Evolutionary conservation across 129 eudicot genomes (phyloP), one percentile per base, ranked within the genome.

Genomic region (Solidago caesia): DNA sequence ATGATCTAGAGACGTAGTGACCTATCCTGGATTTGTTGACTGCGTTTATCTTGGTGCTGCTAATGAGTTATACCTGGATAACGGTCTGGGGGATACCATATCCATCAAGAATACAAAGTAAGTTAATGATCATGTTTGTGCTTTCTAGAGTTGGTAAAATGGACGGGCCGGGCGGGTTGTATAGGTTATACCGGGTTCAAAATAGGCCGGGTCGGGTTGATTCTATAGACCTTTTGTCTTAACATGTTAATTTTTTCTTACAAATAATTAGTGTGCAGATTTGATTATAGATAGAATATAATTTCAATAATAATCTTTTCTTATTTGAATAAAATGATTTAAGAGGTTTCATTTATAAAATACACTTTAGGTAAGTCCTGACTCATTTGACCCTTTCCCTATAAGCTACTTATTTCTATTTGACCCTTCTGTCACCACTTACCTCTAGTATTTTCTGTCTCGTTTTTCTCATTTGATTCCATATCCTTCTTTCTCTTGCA

Each of bases 1-100:
- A 14, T 73, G 41, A 66, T 55, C 39, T 84, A 94, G 98, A 91
- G 98, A 90, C 48, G 81, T 70, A 2, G 98, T 91, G 66, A 94
- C 89, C 33, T 94, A 88, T 79, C 98, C 98, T 39, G 98, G 98
- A 87, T 94, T 94, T 81, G 97, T 94, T 46, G 98, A 94, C 67
- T 94, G 96, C 14, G 79, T 93, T 68, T 93, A 93, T 83, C 92
- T 93, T 76, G 92, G 88, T 60, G 96, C 98, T 51, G 86, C 98
- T 62, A 78, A 51, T 21, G 93, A 88, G 74, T 45, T 94, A 71
- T 74, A 67, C 62, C 85, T 93, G 58, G 86, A 93, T 70, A 93
- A 90, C 66, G 98, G 96, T 61, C 83, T 94, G 86, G 98, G 96
- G 49, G 92, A 88, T 64, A 79, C 70, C 16, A 94, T 94, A 83